Evolutionary conservation across 148 eudicot genomes (phyloP).

Genomic region (Vaccinium corymbosum): DNA sequence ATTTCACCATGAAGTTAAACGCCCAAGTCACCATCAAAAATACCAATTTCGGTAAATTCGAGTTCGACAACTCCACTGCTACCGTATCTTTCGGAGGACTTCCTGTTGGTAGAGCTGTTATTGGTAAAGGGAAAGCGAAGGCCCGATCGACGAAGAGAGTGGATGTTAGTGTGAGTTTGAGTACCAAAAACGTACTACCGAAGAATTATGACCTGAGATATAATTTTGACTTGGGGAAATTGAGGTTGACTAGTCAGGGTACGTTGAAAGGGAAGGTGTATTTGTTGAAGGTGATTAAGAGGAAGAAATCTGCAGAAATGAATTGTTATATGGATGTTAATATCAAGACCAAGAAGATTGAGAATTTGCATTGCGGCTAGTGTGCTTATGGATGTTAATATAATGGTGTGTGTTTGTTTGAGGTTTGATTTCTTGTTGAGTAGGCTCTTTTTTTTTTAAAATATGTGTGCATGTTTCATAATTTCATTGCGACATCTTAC

Average conservation of each 20-base stretch:
- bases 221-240: conserved; percentile 18
- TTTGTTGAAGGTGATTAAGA: conserved; percentile 17
- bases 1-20: conserved; percentile 16
- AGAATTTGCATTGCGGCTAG: conserved; percentile 10
- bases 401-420: neutral
- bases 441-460: too few relatives aligned
- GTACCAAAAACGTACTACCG: neutral
- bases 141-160: conserved; percentile 22
- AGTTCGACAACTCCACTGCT: neutral
- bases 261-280: conserved; percentile 21
- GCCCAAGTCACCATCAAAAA: conserved; percentile 23
- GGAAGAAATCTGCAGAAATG: conserved; percentile 18
- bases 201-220: neutral
- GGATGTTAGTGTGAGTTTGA: conserved; percentile 5
- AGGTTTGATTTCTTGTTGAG: neutral
- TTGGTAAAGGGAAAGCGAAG: neutral
- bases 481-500: neutral
- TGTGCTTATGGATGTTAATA: too few relatives aligned
- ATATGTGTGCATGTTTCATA: neutral
- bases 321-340: conserved; percentile 11
- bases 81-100: neutral
- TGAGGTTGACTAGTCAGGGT: conserved; percentile 7
- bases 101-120: neutral
- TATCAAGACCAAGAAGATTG: neutral
- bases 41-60: conserved; percentile 10